A percentile compares a stretch with the other conserved stretches of the same genome.
These are phyloP conservation scores for Acanthamoeba royreba DNA, from an alignment of 208 protist genomes.

Conservation along the genomic window DNA sequence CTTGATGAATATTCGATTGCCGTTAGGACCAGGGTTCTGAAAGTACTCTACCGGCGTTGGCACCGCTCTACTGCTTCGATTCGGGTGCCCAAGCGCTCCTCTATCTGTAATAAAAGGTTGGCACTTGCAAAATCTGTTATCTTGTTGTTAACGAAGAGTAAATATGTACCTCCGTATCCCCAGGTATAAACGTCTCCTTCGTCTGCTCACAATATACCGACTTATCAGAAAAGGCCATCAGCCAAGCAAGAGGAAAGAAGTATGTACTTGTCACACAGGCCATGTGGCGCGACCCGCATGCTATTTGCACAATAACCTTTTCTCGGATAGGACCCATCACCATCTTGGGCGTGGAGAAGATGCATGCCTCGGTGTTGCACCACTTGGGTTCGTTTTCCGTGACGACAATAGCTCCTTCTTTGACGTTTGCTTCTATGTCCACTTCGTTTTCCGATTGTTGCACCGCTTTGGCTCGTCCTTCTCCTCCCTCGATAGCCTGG, in stretches of 20 bases:
- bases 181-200: not conserved
- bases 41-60: not conserved
- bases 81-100: not conserved
- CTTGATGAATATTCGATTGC: not conserved
- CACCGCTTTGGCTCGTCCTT: no score
- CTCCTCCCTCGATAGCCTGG: not conserved
- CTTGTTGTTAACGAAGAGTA: not conserved
- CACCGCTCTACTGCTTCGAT: not conserved
- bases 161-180: not conserved
- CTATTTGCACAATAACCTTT: not conserved
- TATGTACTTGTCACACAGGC: not conserved
- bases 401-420: no score
- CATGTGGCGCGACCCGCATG: not conserved
- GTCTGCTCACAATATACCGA: not conserved
- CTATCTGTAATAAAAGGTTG: not conserved
- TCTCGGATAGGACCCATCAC: not conserved
- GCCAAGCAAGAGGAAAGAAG: not conserved
- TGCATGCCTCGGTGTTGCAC: not conserved
- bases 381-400: no score
- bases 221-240: no score
- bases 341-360: not conserved
- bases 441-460: no score
- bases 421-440: no score
- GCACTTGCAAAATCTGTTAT: not conserved
- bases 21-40: not conserved